These are phyloP conservation scores for Yamadazyma tumulicola DNA, from an alignment of 805 yeast genomes.

Conservation along the genomic window DNA sequence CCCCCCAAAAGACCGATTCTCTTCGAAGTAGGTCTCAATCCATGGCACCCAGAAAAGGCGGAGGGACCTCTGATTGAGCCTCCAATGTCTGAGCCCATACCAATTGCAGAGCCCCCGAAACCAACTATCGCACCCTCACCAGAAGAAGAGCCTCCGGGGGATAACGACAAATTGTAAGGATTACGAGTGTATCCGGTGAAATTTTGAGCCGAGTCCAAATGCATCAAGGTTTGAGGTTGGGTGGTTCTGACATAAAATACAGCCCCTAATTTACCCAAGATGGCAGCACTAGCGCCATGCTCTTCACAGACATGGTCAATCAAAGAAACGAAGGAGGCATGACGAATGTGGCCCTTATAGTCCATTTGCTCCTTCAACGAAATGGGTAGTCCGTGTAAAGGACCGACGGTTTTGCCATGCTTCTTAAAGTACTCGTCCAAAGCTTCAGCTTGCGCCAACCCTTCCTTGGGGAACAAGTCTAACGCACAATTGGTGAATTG, in stretches of 20 bases:
- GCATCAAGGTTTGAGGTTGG: slow-evolving; percentile 46
- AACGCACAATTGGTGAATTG: slow-evolving; percentile 44
- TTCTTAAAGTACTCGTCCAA: slow-evolving; percentile 49
- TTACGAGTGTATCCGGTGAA: slow-evolving; percentile 34
- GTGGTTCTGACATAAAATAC: slow-evolving; percentile 43
- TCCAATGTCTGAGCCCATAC: slow-evolving; percentile 43
- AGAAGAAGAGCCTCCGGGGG: slow-evolving; percentile 43
- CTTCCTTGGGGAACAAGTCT: slow-evolving; percentile 53
- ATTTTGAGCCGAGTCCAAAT: slow-evolving; percentile 40
- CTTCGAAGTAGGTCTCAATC: slow-evolving; percentile 41
- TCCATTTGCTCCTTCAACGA: slow-evolving; percentile 53
- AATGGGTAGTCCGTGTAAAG: slow-evolving; percentile 65
- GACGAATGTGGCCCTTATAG: slow-evolving; percentile 32
- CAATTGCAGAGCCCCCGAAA: slow-evolving; percentile 39
- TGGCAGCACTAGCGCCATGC: slow-evolving; percentile 28
- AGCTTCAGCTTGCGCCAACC: slow-evolving; percentile 50
- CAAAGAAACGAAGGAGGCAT: slow-evolving; percentile 37
- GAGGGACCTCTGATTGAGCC: slow-evolving; percentile 45
- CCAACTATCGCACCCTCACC: slow-evolving; percentile 44
- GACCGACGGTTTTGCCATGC: slow-evolving; percentile 52
- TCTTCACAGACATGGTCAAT: slow-evolving; percentile 26
- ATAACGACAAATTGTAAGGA: slow-evolving; percentile 36
- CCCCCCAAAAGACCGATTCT: slow-evolving; percentile 39
- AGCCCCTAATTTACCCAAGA: slow-evolving; percentile 39
- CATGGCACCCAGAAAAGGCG: slow-evolving; percentile 38